Conservation (phyloP, 129 eudicot genomes). For the Rutidosis leptorrhynchoides region DNA sequence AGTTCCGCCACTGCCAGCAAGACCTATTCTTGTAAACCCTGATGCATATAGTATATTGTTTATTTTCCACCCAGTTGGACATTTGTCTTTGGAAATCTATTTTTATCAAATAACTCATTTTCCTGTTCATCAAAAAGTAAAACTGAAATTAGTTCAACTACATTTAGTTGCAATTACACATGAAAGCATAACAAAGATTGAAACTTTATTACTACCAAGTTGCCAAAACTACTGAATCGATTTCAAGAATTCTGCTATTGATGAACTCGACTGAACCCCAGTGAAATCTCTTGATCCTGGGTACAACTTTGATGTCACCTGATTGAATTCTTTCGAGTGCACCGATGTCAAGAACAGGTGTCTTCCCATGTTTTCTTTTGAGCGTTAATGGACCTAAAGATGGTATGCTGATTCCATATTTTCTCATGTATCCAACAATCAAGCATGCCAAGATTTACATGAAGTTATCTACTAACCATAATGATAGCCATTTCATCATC, state of each 20-base stretch:
- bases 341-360: constrained; percentile 81
- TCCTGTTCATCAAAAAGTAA: constrained; percentile 44
- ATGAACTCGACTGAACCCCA: constrained; percentile 49
- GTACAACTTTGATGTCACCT: constrained; percentile 54
- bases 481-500: constrained; percentile 74
- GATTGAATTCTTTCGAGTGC: constrained; percentile 68
- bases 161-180: neutral
- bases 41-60: constrained; percentile 68
- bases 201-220: constrained; percentile 60
- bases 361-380: constrained; percentile 58
- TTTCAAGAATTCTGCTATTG: constrained; percentile 49
- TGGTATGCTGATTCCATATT: constrained; percentile 69
- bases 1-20: too few relatives aligned
- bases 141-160: neutral
- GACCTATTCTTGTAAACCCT: constrained; percentile 90
- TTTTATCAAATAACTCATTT: constrained; percentile 58
- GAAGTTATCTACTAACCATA: constrained; percentile 62
- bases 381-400: constrained; percentile 58
- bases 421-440: constrained; percentile 60
- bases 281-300: constrained; percentile 59
- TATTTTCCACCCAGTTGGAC: constrained; percentile 74
- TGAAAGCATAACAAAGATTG: neutral
- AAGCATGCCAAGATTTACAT: constrained; percentile 48
- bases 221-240: constrained; percentile 74
- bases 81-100: constrained; percentile 64